Conservation (phyloP, 805 yeast species). For the Millerozyma acaciae region DNA sequence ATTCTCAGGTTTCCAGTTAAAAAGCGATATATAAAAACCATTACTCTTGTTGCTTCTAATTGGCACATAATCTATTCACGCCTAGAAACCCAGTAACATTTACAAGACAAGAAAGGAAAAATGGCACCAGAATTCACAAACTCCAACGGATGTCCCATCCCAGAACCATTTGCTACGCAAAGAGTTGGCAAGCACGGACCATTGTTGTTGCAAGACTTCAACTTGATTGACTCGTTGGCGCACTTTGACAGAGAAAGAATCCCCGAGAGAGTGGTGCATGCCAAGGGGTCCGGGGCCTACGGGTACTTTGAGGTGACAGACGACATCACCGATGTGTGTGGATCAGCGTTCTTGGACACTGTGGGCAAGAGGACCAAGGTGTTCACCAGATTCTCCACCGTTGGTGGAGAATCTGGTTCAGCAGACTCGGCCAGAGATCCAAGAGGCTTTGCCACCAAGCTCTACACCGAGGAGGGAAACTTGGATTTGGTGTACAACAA, state of each 20-base stretch:
- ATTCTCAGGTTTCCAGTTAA: too few species aligned
- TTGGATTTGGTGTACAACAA: slow-evolving; percentile 83
- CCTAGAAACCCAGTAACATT: too few species aligned
- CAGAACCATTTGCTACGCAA: slow-evolving; percentile 73
- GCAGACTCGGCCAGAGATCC: slow-evolving; percentile 86
- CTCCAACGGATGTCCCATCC: slow-evolving; percentile 72
- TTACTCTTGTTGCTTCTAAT: too few species aligned
- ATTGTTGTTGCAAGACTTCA: slow-evolving; percentile 74
- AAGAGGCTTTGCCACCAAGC: slow-evolving; percentile 77
- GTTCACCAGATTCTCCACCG: slow-evolving; percentile 77
- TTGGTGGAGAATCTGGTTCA: slow-evolving; percentile 80
- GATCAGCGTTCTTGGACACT: slow-evolving; percentile 64
- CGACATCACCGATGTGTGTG: slow-evolving; percentile 69
- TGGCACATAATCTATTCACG: too few species aligned
- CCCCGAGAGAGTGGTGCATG: slow-evolving; percentile 92
- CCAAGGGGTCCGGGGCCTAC: slow-evolving; percentile 89
- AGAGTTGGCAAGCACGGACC: slow-evolving; percentile 78
- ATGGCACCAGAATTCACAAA: slow-evolving; percentile 66
- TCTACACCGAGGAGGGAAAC: slow-evolving; percentile 82
- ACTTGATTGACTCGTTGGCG: slow-evolving; percentile 74
- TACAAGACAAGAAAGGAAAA: slow-evolving; percentile 1
- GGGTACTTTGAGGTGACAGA: slow-evolving; percentile 86
- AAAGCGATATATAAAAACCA: too few species aligned
- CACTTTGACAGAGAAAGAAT: slow-evolving; percentile 88
- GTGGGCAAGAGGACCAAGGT: slow-evolving; percentile 79